Percentiles rank a stretch among this genome's conserved stretches.
Conservation (phyloP, 208 protist genomes). For the Leishmania arabica region DNA sequence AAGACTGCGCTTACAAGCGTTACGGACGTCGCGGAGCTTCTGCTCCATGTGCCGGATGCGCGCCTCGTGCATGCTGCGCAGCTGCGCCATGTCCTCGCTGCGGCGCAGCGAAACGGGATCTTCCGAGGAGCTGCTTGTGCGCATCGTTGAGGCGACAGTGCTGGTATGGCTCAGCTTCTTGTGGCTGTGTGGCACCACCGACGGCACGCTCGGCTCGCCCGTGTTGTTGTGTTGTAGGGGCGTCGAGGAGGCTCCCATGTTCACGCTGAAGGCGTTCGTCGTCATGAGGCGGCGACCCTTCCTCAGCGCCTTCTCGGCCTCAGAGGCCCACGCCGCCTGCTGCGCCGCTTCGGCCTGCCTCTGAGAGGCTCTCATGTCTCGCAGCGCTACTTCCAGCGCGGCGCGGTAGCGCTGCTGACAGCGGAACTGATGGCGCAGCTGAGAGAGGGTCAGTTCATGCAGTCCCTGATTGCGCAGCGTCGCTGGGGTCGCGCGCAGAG, state of each 20-base stretch:
- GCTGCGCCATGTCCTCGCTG: conserved; percentile 17
- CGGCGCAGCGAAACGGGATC: conserved; percentile 16
- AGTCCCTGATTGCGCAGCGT: conserved; percentile 24
- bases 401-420: conserved; percentile 62
- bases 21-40: conserved; percentile 35
- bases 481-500: background rate
- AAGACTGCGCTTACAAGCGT: conserved; percentile 59
- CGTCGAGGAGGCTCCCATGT: background rate
- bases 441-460: conserved; percentile 55
- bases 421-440: conserved; percentile 69
- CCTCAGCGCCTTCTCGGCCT: conserved; percentile 49
- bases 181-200: conserved; percentile 2
- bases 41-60: conserved; percentile 29
- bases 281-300: conserved; percentile 15
- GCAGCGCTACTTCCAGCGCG: conserved; percentile 47
- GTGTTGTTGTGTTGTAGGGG: background rate
- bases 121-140: conserved; percentile 13
- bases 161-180: conserved; percentile 20
- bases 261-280: background rate
- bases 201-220: background rate
- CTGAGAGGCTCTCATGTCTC: conserved; percentile 35
- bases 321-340: conserved; percentile 50
- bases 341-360: conserved; percentile 41
- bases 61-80: conserved; percentile 17
- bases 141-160: background rate